Evolutionary conservation across 2,329 filamentous ascomycete species (phyloP).

Genomic region (Elsinoe batatas): DNA sequence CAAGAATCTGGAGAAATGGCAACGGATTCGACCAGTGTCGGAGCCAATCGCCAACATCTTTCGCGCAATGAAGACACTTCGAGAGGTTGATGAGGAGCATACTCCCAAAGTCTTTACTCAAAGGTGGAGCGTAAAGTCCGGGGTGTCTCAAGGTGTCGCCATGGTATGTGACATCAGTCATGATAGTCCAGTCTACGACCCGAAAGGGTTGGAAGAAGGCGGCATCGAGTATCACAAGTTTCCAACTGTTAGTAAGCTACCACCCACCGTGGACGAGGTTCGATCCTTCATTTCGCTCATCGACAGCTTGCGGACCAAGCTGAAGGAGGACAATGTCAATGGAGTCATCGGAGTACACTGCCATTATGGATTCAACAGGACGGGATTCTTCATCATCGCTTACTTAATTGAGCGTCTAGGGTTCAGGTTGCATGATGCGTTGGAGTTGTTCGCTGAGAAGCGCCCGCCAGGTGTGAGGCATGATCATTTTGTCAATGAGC

Average conservation of each 20-base stretch:
- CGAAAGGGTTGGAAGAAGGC: conserved; percentile 38
- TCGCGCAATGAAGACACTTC: conserved; percentile 83
- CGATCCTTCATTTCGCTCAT: conserved; percentile 50
- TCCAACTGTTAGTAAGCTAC: conserved; percentile 84
- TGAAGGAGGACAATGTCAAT: conserved; percentile 31
- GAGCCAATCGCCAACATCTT: conserved; percentile 64
- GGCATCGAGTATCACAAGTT: conserved; percentile 60
- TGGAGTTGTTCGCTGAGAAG: conserved; percentile 63
- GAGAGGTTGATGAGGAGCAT: conserved; percentile 78
- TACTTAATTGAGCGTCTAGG: conserved; percentile 79
- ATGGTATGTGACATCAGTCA: conserved; percentile 80
- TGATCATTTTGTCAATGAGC: conserved; percentile 73
- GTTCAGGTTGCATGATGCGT: conserved; percentile 62
- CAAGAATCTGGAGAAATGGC: conserved; percentile 91
- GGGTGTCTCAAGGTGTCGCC: conserved; percentile 38
- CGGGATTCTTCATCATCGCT: conserved; percentile 80
- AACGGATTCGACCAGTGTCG: conserved; percentile 67
- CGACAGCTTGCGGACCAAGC: conserved; percentile 32
- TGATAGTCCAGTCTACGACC: conserved; percentile 82
- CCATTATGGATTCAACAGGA: conserved; percentile 92
- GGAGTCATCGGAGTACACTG: conserved; percentile 71
- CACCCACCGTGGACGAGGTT: conserved; percentile 56
- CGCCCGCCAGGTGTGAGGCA: conserved; percentile 80
- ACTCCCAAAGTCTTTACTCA: conserved; percentile 62
- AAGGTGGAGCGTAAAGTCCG: conserved; percentile 56